Percentiles rank a stretch among this genome's conserved stretches.
Conservation (phyloP, 2,329 filamentous ascomycete species). For the Aspergillus versicolor region DNA sequence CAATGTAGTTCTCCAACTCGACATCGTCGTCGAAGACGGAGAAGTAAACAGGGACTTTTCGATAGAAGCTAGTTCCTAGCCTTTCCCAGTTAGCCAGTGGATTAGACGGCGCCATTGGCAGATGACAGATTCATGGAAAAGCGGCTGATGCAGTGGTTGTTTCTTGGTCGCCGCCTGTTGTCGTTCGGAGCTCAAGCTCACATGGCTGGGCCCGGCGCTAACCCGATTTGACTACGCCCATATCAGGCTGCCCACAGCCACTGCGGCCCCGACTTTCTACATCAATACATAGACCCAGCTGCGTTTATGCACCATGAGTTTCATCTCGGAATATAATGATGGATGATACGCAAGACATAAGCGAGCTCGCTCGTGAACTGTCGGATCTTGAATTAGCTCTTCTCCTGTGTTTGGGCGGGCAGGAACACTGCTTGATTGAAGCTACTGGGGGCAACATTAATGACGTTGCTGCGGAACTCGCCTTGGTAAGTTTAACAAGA, state of each 20-base stretch:
- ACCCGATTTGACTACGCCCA: constrained; percentile 7
- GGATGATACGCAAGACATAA: constrained; percentile 44
- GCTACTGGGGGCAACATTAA: constrained; percentile 63
- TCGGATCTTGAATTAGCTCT: constrained; percentile 86
- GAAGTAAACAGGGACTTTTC: constrained; percentile 90
- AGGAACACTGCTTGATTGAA: constrained; percentile 87
- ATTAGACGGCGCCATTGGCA: constrained; percentile 51
- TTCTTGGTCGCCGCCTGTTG: constrained; percentile 8
- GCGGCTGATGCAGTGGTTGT: neutral
- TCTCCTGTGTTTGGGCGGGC: constrained; percentile 74
- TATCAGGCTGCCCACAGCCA: neutral
- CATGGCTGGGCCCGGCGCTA: constrained; percentile 15
- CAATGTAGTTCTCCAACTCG: constrained; percentile 91
- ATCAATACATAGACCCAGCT: neutral
- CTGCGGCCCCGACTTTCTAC: neutral
- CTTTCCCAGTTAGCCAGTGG: constrained; percentile 91
- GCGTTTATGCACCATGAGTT: constrained; percentile 4
- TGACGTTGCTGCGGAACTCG: constrained; percentile 71
- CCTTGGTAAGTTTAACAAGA: constrained; percentile 54
- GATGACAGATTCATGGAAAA: constrained; percentile 1
- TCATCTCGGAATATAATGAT: constrained; percentile 10
- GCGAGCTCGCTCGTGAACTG: constrained; percentile 71
- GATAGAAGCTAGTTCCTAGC: constrained; percentile 91
- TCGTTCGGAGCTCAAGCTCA: constrained; percentile 17
- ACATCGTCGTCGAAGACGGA: constrained; percentile 89